These are phyloP conservation scores for Boletellus ananas DNA, from an alignment of 768 basidiomycete genomes.

Conservation along the genomic window DNA sequence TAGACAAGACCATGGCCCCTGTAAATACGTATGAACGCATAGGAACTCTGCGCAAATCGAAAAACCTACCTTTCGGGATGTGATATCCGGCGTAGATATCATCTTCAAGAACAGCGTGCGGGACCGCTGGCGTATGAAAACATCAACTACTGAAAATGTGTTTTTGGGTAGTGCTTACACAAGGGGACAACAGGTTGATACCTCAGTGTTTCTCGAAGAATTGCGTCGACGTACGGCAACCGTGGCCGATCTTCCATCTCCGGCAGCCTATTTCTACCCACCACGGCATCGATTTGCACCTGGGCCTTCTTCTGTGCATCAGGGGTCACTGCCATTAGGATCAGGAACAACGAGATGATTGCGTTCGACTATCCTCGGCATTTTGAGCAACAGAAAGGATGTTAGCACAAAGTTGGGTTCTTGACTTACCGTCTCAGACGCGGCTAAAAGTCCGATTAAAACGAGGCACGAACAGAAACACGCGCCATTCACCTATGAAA, in stretches of 20 bases:
- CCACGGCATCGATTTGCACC: constrained; percentile 18
- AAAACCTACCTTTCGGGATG: constrained; percentile 41
- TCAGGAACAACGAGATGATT: constrained; percentile 18
- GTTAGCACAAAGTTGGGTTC: neutral
- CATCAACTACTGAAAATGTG: neutral
- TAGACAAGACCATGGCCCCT: constrained; percentile 17
- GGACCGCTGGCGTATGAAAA: constrained; percentile 16
- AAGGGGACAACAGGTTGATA: constrained; percentile 14
- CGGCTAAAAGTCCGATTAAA: constrained; percentile 13
- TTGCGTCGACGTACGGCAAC: constrained; percentile 21
- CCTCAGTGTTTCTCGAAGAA: constrained; percentile 19
- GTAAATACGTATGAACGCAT: neutral
- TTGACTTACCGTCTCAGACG: constrained; percentile 17
- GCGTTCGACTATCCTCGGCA: constrained; percentile 19
- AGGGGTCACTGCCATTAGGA: constrained; percentile 18
- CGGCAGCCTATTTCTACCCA: constrained; percentile 14
- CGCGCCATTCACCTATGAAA: constrained; percentile 12
- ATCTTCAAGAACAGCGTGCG: constrained; percentile 35
- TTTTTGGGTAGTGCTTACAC: constrained; percentile 1
- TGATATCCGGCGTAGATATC: constrained; percentile 45
- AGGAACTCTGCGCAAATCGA: neutral
- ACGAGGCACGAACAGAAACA: neutral
- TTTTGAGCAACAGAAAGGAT: neutral
- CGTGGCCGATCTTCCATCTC: constrained; percentile 12
- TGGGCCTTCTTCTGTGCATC: constrained; percentile 18